Conservation (phyloP, 306 rosid genomes). For the Sophora flavescens region DNA sequence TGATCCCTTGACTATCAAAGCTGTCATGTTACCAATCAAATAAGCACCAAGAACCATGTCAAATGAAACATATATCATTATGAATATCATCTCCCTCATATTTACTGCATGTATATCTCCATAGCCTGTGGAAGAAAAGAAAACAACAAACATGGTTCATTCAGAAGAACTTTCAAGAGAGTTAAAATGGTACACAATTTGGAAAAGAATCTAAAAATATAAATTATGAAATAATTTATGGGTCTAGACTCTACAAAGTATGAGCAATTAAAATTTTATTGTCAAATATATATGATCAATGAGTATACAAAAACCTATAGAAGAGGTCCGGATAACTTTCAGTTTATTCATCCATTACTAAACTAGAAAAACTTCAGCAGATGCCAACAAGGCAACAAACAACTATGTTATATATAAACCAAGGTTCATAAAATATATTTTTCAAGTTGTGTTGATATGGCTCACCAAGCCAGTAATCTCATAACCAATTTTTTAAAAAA, state of each 20-base stretch:
- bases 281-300: constrained; percentile 24
- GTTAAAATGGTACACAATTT: constrained; percentile 30
- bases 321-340: constrained; percentile 19
- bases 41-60: constrained; percentile 99
- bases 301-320: constrained; percentile 2
- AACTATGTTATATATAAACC: constrained; percentile 12
- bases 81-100: constrained; percentile 95
- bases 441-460: background rate
- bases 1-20: constrained; percentile 98
- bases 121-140: constrained; percentile 70
- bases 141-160: constrained; percentile 31
- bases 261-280: background rate
- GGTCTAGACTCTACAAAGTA: background rate
- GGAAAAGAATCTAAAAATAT: background rate
- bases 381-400: constrained; percentile 27
- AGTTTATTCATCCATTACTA: constrained; percentile 9
- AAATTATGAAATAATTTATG: background rate
- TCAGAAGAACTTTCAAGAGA: constrained; percentile 32
- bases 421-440: constrained; percentile 1
- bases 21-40: constrained; percentile 99
- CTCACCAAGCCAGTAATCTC: constrained; percentile 30
- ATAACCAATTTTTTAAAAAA: background rate
- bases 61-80: constrained; percentile 88
- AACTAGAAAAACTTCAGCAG: constrained; percentile 17
- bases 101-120: constrained; percentile 99